Base-by-base conservation (phyloP, 202 grass and related monocot species). In the Zoysia matrella region DNA sequence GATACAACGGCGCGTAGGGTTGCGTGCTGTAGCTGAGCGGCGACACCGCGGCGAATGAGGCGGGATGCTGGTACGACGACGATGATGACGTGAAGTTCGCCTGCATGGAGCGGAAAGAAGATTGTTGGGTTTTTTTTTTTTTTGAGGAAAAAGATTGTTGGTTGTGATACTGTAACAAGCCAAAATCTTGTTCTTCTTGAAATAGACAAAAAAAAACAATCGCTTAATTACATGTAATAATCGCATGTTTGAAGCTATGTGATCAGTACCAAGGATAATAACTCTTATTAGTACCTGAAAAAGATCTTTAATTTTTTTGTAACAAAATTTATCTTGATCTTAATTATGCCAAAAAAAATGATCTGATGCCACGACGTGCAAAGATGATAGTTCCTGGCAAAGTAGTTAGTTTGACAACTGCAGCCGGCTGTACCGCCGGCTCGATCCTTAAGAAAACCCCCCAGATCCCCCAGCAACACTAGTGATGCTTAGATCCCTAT, bases 1-100 rank as follows among this genome's bases (percentile, higher is more conserved):
- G 80, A 70, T 90, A 79, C 40, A 73, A 75, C 40, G 78, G 36
- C 9, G 62, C 5, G 79, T 90, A 83, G 11, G 62, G 68, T 3
- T 90, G 62, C 79, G 78, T 57, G n/a, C 71, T 69, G 85, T 74
- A 50, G 62, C 43, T 68, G 11, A 62, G 40, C 74, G 15, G 71
- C 53, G 54, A 76, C 11, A 66, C 4, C 14, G n/a, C 41, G 40
- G 30, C 41, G 52, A 86, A 77, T 48, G 77, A 80, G 36, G 52
- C 11, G 1, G 50, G 40, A 4, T 86, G 83, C 45, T 89, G 87
- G 77, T 83, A 58, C 53, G 88, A 18, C 36, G 55, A 18, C 52
- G 30, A 36, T 36, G 78, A 12, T 13, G 63, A 43, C 60, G 6
- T 46, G 30, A 36, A 36, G 74, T 70, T 90, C 11, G 43, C 69